Conservation (phyloP, 257 asterid genomes). For the Gentiana macrophylla region DNA sequence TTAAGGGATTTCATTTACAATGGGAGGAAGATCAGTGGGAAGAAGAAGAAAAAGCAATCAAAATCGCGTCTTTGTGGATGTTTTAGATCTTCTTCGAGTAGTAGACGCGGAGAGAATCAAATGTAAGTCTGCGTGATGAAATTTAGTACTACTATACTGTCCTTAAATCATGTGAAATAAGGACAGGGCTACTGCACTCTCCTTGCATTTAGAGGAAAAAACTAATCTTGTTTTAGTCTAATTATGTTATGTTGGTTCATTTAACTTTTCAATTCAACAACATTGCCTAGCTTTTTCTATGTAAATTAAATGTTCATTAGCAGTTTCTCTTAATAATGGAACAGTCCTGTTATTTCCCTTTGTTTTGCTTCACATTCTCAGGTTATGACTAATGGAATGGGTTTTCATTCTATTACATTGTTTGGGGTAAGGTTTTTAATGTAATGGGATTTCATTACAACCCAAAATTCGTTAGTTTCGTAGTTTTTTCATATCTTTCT, state of each 20-base stretch:
- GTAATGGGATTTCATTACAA: no score
- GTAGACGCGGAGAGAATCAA: constrained; percentile 17
- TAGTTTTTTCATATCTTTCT: no score
- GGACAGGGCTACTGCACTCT: not conserved
- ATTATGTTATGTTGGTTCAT: constrained; percentile 27
- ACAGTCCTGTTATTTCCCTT: no score
- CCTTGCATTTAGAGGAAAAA: constrained; percentile 13
- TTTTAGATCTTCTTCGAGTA: constrained; percentile 43
- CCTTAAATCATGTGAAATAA: constrained; percentile 5
- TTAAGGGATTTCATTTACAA: constrained; percentile 64
- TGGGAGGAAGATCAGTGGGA: constrained; percentile 48
- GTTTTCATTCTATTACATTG: no score
- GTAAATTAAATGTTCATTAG: constrained; percentile 1
- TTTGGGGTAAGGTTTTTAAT: no score
- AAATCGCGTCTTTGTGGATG: constrained; percentile 59
- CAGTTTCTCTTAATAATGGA: not conserved
- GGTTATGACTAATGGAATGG: no score
- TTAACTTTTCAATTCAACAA: not conserved
- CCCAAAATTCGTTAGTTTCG: no score
- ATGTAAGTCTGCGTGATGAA: constrained; percentile 10
- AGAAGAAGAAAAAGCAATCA: constrained; percentile 22
- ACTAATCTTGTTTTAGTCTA: constrained; percentile 19
- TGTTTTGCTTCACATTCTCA: not conserved
- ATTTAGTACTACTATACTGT: not conserved
- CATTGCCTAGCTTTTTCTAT: not conserved